Evolutionary conservation across 495 filamentous ascomycete genomes (phyloP).

Genomic region (Ramalina peruviana): DNA sequence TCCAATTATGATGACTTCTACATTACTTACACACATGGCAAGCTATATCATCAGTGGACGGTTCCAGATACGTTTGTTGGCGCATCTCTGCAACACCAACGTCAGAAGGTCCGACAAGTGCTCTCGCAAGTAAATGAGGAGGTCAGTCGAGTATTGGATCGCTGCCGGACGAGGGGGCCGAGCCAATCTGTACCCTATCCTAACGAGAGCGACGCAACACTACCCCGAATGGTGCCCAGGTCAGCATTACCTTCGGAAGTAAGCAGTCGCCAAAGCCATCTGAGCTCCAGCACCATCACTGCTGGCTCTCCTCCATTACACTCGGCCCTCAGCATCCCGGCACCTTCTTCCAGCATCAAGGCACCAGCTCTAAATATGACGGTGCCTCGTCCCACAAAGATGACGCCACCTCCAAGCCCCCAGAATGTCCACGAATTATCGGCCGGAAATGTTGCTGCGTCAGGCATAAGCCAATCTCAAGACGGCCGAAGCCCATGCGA

Average conservation of each 20-base stretch:
- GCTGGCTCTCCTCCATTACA: not conserved
- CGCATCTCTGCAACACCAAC: not conserved
- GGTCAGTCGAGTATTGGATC: not conserved
- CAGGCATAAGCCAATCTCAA: too few relatives aligned
- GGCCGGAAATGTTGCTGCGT: not conserved
- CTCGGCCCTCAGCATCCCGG: too few relatives aligned
- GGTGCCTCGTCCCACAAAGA: not conserved
- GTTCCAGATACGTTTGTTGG: constrained; percentile 2
- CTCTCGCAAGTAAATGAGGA: not conserved
- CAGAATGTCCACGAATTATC: not conserved
- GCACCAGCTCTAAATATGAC: not conserved
- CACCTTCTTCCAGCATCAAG: too few relatives aligned
- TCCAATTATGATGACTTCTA: constrained; percentile 5
- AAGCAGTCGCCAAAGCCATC: not conserved
- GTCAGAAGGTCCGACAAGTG: not conserved
- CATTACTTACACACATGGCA: constrained; percentile 10
- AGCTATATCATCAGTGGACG: constrained; percentile 12
- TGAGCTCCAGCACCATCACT: not conserved
- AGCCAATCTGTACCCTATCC: not conserved
- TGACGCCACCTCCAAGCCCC: not conserved
- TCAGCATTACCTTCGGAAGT: not conserved
- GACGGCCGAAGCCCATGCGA: not conserved
- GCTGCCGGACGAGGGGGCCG: not conserved
- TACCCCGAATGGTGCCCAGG: not conserved
- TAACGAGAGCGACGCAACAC: not conserved